A percentile compares a stretch with the other conserved stretches of the same genome.
Conservation (phyloP, 2,329 filamentous ascomycete genomes). For the Cytospora piceicola region DNA sequence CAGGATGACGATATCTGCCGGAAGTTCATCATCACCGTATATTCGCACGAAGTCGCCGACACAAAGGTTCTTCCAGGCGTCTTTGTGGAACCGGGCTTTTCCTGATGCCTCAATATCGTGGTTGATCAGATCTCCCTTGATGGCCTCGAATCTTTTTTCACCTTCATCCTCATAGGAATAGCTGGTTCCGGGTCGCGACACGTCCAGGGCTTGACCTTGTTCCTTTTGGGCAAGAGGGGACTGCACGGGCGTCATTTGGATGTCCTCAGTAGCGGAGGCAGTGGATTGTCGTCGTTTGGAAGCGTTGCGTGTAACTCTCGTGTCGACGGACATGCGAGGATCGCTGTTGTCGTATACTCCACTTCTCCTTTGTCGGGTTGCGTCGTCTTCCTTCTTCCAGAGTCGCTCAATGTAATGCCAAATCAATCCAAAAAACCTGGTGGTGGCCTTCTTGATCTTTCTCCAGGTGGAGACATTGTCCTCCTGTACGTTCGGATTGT, state of each 20-base stretch:
- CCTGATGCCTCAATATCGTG: slow-evolving; percentile 66
- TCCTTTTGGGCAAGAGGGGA: slow-evolving; percentile 67
- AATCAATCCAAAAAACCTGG: slow-evolving; percentile 60
- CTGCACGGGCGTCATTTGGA: slow-evolving; percentile 94
- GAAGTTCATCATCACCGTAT: slow-evolving; percentile 94
- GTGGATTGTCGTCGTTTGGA: slow-evolving; percentile 55
- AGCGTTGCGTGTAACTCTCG: slow-evolving; percentile 57
- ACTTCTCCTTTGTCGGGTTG: slow-evolving; percentile 53
- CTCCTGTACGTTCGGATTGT: slow-evolving; percentile 90
- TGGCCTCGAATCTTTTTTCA: slow-evolving; percentile 47
- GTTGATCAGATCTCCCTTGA: slow-evolving; percentile 71
- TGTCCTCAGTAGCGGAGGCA: slow-evolving; percentile 66
- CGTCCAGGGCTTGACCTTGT: slow-evolving; percentile 38
- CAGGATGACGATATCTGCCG: slow-evolving; percentile 88
- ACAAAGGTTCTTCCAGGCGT: slow-evolving; percentile 92
- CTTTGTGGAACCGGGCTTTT: slow-evolving; percentile 84
- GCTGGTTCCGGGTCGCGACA: slow-evolving; percentile 39
- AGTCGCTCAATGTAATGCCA: slow-evolving; percentile 51
- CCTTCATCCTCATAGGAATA: slow-evolving; percentile 41
- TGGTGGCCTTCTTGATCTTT: slow-evolving; percentile 84
- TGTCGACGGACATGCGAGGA: slow-evolving; percentile 68
- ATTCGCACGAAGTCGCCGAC: slow-evolving; percentile 96
- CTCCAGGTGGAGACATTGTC: slow-evolving; percentile 88
- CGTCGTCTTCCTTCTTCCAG: slow-evolving; percentile 55
- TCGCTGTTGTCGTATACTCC: slow-evolving; percentile 58